A percentile compares a stretch with the other conserved stretches of the same genome.
These are phyloP conservation scores for Holtermannia corniformis DNA, from an alignment of 768 basidiomycete genomes.

Conservation along the genomic window DNA sequence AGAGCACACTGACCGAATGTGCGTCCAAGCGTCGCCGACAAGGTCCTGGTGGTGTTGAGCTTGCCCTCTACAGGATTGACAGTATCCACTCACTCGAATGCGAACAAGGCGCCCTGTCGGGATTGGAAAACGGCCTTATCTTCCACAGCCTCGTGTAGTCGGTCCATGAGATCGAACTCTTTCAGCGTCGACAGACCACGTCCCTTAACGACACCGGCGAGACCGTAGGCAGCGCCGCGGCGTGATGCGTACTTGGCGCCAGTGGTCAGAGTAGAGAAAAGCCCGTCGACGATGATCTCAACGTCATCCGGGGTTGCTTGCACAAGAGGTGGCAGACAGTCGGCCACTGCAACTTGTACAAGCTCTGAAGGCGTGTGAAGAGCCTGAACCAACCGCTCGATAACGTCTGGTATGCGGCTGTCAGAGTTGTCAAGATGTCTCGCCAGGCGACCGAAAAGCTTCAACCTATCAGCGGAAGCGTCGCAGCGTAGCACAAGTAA, in stretches of 20 bases:
- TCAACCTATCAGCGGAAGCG: neutral
- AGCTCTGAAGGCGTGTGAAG: slow-evolving; percentile 90
- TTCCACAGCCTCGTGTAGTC: slow-evolving; percentile 64
- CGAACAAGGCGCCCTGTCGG: slow-evolving; percentile 89
- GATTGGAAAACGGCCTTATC: slow-evolving; percentile 82
- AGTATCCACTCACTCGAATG: slow-evolving; percentile 53
- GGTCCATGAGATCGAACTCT: slow-evolving; percentile 65
- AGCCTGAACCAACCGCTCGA: slow-evolving; percentile 76
- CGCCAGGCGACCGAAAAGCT: slow-evolving; percentile 80
- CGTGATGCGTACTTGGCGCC: slow-evolving; percentile 80
- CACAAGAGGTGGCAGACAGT: slow-evolving; percentile 83
- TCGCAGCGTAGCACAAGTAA: neutral
- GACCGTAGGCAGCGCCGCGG: slow-evolving; percentile 94
- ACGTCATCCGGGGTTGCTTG: slow-evolving; percentile 55
- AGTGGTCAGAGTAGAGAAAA: slow-evolving; percentile 67
- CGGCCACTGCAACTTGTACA: slow-evolving; percentile 92
- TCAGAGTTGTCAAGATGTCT: slow-evolving; percentile 73
- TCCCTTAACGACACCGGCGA: slow-evolving; percentile 89
- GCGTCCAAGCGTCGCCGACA: slow-evolving; percentile 75
- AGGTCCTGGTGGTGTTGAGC: slow-evolving; percentile 44
- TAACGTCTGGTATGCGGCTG: slow-evolving; percentile 64
- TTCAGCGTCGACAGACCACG: slow-evolving; percentile 76
- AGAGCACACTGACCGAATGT: slow-evolving; percentile 51
- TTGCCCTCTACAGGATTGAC: neutral
- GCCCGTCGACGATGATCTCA: slow-evolving; percentile 60